phyloP scores from a whole-genome alignment of 257 asterid species.

The Capsicum pubescens region DNA sequence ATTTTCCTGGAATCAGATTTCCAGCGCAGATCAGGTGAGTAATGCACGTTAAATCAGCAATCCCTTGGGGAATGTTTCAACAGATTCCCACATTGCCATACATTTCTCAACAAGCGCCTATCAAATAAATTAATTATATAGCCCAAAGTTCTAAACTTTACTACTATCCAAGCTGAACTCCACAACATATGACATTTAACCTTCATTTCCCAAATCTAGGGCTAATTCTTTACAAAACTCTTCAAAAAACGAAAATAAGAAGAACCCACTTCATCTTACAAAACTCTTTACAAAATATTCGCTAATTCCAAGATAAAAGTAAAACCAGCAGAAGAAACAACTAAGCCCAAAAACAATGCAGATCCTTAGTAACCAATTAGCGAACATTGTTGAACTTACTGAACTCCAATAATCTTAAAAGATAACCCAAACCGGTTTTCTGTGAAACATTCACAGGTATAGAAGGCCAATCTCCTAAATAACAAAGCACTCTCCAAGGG shows the following conservation, averaged over 20 bases:
- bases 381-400: not conserved
- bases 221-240: not conserved
- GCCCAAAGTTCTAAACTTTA: constrained; percentile 29
- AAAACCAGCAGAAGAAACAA: constrained; percentile 28
- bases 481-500: not conserved
- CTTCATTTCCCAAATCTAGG: constrained; percentile 9
- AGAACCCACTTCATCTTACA: constrained; percentile 19
- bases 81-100: constrained; percentile 1
- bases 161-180: constrained; percentile 32
- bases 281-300: not conserved
- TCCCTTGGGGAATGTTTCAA: not conserved
- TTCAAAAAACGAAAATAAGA: not conserved
- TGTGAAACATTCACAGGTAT: not conserved
- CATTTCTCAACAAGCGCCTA: not conserved
- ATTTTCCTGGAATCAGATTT: not conserved
- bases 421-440: not conserved
- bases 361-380: constrained; percentile 36
- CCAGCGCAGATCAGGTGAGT: not conserved
- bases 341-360: constrained; percentile 40
- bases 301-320: not conserved
- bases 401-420: constrained; percentile 30
- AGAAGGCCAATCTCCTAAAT: not conserved
- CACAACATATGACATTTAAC: not conserved
- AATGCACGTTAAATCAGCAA: not conserved
- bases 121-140: not conserved